These are phyloP conservation scores for Cryphonectria naterciae DNA, from an alignment of 2,329 filamentous ascomycete species.

Conservation along the genomic window DNA sequence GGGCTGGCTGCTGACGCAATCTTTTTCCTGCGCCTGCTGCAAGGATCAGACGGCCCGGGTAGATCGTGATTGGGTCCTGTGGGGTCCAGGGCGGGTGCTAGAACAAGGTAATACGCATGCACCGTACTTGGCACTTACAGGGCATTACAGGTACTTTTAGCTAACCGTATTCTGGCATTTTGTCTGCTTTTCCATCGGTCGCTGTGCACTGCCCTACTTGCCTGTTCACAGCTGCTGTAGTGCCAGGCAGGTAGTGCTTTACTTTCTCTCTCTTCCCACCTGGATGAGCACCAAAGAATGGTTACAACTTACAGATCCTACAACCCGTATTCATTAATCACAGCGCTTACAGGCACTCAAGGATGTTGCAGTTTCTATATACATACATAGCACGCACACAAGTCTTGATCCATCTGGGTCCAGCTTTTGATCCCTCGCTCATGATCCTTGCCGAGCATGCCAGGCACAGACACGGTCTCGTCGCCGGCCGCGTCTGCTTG, in stretches of 20 bases:
- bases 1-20: constrained; percentile 3
- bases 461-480: neutral
- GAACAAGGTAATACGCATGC: neutral
- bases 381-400: neutral
- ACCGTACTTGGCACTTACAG: neutral
- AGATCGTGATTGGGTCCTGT: neutral
- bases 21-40: neutral
- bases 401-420: neutral
- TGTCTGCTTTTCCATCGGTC: too few species aligned
- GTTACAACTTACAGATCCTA: neutral
- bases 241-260: too few species aligned
- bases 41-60: neutral
- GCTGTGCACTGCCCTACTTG: neutral
- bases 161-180: neutral
- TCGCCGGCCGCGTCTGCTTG: neutral
- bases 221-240: neutral
- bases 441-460: neutral
- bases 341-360: neutral
- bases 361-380: neutral
- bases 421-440: neutral
- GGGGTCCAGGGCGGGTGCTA: neutral
- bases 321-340: neutral
- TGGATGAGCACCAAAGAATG: too few species aligned
- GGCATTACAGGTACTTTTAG: neutral
- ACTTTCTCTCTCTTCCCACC: too few species aligned